Conservation (phyloP, 2,329 filamentous ascomycete species). For the Exophiala calicioides region DNA sequence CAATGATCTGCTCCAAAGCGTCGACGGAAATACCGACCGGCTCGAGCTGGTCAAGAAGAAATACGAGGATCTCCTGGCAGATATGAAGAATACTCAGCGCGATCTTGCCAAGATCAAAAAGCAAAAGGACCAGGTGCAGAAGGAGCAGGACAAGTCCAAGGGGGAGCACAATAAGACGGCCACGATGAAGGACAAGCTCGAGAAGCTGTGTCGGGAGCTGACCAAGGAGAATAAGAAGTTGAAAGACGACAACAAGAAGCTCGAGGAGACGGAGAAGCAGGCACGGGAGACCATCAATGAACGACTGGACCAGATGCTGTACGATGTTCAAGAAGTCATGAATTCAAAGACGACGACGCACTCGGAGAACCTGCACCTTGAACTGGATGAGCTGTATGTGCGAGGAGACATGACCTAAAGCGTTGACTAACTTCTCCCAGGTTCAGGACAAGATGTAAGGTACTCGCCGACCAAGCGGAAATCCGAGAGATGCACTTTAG, state of each 20-base stretch:
- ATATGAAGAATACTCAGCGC: conserved; percentile 93
- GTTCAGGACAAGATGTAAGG: conserved; percentile 82
- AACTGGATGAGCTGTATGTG: conserved; percentile 82
- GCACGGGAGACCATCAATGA: conserved; percentile 82
- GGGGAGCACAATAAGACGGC: conserved; percentile 88
- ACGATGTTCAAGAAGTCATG: conserved; percentile 85
- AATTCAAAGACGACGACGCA: conserved; percentile 81
- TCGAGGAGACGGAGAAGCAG: conserved; percentile 81
- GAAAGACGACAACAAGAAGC: conserved; percentile 93
- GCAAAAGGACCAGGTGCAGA: conserved; percentile 88
- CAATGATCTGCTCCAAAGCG: conserved; percentile 77
- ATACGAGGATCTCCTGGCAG: conserved; percentile 85
- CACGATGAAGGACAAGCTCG: conserved; percentile 90
- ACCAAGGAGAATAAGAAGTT: conserved; percentile 98
- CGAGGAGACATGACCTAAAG: conserved; percentile 1
- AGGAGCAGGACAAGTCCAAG: conserved; percentile 88
- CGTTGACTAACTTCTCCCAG: conserved; percentile 37
- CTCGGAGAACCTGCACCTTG: conserved; percentile 77
- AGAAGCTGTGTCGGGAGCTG: conserved; percentile 91
- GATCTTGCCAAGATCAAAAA: conserved; percentile 97
- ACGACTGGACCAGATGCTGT: conserved; percentile 75
- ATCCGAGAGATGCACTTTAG: conserved; percentile 92
- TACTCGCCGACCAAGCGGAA: conserved; percentile 95
- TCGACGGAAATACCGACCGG: conserved; percentile 88
- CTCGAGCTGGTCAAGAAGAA: conserved; percentile 88